Percentiles rank a stretch among this genome's conserved stretches.
phyloP scores from a whole-genome alignment of 768 basidiomycete genomes.

The Boletales sp. region DNA sequence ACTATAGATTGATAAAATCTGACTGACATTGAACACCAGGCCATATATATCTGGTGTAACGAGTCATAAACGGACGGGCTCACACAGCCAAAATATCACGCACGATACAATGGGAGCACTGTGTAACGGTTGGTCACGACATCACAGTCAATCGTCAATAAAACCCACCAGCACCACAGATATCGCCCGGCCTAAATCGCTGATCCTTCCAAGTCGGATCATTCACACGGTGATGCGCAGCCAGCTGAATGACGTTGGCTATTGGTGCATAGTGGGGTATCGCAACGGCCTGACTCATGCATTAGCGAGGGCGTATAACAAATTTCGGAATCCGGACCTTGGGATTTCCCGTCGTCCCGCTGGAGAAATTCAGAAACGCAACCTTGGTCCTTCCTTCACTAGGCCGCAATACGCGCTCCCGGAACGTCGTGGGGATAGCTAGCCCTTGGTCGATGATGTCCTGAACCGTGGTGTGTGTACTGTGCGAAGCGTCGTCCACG shows the following conservation, averaged over 20 bases:
- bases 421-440: constrained; percentile 34
- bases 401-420: constrained; percentile 46
- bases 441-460: constrained; percentile 49
- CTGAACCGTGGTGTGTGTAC: constrained; percentile 37
- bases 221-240: constrained; percentile 49
- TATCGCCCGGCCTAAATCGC: constrained; percentile 58
- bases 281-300: constrained; percentile 45
- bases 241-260: constrained; percentile 60
- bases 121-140: background rate
- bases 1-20: background rate
- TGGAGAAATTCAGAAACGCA: constrained; percentile 70
- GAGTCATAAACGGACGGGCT: background rate
- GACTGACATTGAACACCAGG: constrained; percentile 51
- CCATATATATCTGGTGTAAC: constrained; percentile 58
- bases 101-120: constrained; percentile 65
- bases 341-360: constrained; percentile 72
- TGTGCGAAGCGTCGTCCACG: constrained; percentile 13
- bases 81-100: constrained; percentile 17
- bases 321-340: constrained; percentile 43
- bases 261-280: constrained; percentile 59
- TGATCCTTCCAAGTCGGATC: constrained; percentile 43
- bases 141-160: background rate
- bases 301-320: background rate
- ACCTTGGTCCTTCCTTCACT: constrained; percentile 69
- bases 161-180: constrained; percentile 51